Percentiles rank a stretch among this genome's conserved stretches.
phyloP scores from a whole-genome alignment of 1,284 basidiomycete genomes.

The Cutaneotrichosporon arboriforme region DNA sequence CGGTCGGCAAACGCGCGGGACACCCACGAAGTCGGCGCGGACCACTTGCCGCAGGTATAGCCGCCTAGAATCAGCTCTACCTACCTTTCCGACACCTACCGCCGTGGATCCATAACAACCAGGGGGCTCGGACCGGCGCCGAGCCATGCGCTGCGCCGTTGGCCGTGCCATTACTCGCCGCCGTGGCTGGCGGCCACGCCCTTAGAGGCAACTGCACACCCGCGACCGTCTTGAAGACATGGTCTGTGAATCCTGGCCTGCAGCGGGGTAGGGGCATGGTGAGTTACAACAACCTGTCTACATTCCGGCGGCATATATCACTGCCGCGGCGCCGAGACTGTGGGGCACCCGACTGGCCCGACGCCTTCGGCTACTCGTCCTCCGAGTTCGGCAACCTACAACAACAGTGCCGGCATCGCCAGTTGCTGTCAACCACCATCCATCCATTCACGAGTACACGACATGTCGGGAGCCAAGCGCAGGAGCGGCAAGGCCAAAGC shows the following conservation, averaged over 20 bases:
- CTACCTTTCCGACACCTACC: conserved; percentile 11
- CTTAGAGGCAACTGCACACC: conserved; percentile 29
- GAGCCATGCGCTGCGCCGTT: background rate
- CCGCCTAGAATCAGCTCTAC: conserved; percentile 7
- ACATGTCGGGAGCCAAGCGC: no score
- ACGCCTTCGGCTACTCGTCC: no score
- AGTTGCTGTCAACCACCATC: no score
- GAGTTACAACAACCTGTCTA: background rate
- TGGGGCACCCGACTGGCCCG: no score
- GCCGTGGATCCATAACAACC: conserved; percentile 23
- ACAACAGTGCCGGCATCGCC: no score
- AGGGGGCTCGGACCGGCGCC: background rate
- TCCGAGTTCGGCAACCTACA: no score
- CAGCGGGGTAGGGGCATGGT: conserved; percentile 3
- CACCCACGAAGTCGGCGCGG: conserved; percentile 23
- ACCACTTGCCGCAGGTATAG: conserved; percentile 18
- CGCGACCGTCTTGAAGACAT: conserved; percentile 24
- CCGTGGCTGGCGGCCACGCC: conserved; percentile 22
- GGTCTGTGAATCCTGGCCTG: conserved; percentile 25
- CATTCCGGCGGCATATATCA: no score
- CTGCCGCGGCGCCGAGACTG: no score
- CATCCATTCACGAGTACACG: no score
- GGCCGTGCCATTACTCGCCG: background rate
- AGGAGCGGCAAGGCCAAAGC: no score
- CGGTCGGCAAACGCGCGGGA: conserved; percentile 19